Evolutionary conservation across 257 asterid species (phyloP), one percentile per base, ranked within the genome.

Genomic region (Eustoma russellianum): DNA sequence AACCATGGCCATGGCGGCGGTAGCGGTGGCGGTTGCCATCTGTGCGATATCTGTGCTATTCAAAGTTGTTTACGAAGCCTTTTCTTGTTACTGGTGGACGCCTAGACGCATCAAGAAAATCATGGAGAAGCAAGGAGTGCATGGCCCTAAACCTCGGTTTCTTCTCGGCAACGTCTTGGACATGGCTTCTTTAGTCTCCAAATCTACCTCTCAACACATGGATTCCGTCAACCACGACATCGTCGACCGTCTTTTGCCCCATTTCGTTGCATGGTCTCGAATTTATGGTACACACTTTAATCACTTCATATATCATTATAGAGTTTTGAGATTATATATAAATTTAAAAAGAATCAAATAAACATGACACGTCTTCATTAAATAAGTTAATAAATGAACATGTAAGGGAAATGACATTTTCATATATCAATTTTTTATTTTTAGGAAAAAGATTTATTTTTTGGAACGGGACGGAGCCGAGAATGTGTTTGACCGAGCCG

Each of bases 381-480:
- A n/a, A n/a, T n/a, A 24, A 24, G 30, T 24, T 24, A 24, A 4
- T 2, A 2, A 4, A 24, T 24, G 30, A 24, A 24, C 30, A 24
- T 24, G 30, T 24, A 24, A 24, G 0, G 1, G 30, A 24, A 24
- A 51, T 19, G n/a, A 2, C 30, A 24, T 24, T 24, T 24, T 24
- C 2, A 24, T 24, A 2, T 41, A 16, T 16, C 1, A 1, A 30
- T 60, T 49, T 43, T 3, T 7, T 6, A 1, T 13, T 45, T 49
- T 13, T 61, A 89, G 98, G 98, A 5, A 87, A 91, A 17, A 66
- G 97, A 41, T 91, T 87, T 33, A 59, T 91, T 0, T 80, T 48
- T 17, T 91, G 96, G 97, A 91, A 88, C 7, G 98, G 98, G 12
- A 72, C 57, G 0, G 97, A 91, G 62, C 98, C 98, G 0, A 56